phyloP scores from a whole-genome alignment of 23 red algal genomes.

The Gracilariopsis chorda region DNA sequence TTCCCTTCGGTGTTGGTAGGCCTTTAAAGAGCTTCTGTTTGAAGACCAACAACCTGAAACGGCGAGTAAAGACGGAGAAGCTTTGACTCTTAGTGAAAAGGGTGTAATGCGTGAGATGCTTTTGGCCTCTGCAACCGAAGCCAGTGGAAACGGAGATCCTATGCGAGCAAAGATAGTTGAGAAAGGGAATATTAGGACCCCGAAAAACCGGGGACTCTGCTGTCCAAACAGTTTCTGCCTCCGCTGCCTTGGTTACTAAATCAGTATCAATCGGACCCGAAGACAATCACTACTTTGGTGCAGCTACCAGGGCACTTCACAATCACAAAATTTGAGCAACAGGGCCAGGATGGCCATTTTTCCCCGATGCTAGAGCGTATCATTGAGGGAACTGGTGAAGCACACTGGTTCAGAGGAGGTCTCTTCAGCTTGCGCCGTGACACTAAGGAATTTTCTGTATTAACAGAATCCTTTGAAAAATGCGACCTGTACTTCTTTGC shows the following conservation, averaged over 20 bases:
- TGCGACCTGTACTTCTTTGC: background rate
- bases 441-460: background rate
- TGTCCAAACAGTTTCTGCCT: constrained; percentile 12
- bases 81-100: constrained; percentile 42
- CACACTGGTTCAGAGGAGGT: constrained; percentile 15
- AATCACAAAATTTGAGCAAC: background rate
- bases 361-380: background rate
- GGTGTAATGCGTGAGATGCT: constrained; percentile 19
- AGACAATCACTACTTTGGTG: constrained; percentile 9
- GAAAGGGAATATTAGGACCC: background rate
- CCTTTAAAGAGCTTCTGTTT: constrained; percentile 51
- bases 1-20: constrained; percentile 69
- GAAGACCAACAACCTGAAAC: background rate
- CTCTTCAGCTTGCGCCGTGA: constrained; percentile 7
- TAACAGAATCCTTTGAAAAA: constrained; percentile 25
- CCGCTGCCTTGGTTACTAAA: constrained; percentile 53
- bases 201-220: background rate
- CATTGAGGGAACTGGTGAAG: constrained; percentile 1
- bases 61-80: background rate
- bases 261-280: constrained; percentile 59
- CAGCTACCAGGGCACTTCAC: constrained; percentile 44
- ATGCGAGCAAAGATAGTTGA: constrained; percentile 21
- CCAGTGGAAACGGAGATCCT: constrained; percentile 9
- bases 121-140: constrained; percentile 29
- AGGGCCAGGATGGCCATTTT: constrained; percentile 34